These are phyloP conservation scores for Raphanus hybrid DNA, from an alignment of 441 rosid genomes.

Conservation along the genomic window DNA sequence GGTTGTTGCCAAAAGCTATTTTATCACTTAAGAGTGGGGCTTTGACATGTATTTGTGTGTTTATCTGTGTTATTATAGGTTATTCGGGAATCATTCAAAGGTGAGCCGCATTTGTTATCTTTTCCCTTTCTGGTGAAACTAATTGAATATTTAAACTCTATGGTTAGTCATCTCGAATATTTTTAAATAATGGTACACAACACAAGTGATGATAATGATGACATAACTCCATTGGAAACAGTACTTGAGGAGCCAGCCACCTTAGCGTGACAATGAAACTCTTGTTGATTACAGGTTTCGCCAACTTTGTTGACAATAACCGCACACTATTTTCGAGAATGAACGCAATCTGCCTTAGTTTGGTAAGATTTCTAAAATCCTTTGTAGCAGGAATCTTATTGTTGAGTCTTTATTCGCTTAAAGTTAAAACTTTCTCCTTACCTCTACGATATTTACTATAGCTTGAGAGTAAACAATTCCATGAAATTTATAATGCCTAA, in stretches of 20 bases:
- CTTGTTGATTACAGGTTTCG: constrained; percentile 61
- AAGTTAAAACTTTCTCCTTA: neutral
- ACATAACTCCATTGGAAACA: neutral
- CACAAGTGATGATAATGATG: neutral
- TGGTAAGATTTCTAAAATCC: constrained; percentile 55
- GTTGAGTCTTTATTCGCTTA: neutral
- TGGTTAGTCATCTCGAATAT: neutral
- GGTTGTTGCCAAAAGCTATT: neutral
- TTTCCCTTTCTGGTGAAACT: constrained; percentile 2
- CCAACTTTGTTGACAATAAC: constrained; percentile 72
- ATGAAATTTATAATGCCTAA: neutral
- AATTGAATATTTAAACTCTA: constrained; percentile 12
- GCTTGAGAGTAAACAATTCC: neutral
- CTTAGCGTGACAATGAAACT: neutral
- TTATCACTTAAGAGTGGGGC: neutral
- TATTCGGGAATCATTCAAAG: constrained; percentile 77
- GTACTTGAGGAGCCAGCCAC: constrained; percentile 7
- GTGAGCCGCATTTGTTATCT: constrained; percentile 50
- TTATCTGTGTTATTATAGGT: constrained; percentile 55
- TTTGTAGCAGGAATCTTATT: constrained; percentile 13
- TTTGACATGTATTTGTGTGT: constrained; percentile 24
- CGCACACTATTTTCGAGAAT: constrained; percentile 71
- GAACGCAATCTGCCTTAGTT: constrained; percentile 71
- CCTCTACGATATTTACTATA: too few species aligned
- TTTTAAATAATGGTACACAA: neutral